A percentile compares a stretch with the other conserved stretches of the same genome.
Evolutionary conservation across 768 basidiomycete genomes (phyloP).

Genomic region (Amanita brunnescens): DNA sequence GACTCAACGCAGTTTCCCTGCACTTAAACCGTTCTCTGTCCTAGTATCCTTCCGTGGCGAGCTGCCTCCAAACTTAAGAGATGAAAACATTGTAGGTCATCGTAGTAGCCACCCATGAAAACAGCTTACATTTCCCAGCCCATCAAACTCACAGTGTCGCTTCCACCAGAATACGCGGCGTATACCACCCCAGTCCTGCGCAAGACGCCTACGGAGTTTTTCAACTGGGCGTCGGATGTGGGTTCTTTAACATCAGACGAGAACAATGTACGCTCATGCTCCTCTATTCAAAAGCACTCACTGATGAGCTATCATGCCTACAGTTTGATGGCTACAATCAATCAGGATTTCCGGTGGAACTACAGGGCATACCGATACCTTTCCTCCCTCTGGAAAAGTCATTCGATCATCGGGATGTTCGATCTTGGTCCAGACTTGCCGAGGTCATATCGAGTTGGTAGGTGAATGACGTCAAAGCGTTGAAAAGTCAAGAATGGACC

Average conservation of each 20-base stretch:
- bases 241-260: not conserved
- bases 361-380: not conserved
- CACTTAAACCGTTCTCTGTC: not conserved
- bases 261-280: not conserved
- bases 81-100: not conserved
- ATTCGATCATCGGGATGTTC: not conserved
- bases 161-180: not conserved
- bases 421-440: not conserved
- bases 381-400: not conserved
- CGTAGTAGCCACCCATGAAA: not conserved
- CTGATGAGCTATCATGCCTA: too few species aligned
- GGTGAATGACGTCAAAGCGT: slow-evolving; percentile 1
- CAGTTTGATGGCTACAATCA: not conserved
- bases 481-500: slow-evolving; percentile 1
- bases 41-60: not conserved
- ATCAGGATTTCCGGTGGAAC: not conserved
- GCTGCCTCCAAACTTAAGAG: slow-evolving; percentile 2
- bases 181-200: not conserved
- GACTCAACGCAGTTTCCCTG: not conserved
- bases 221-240: not conserved
- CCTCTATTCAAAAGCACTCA: not conserved
- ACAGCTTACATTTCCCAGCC: not conserved
- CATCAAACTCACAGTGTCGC: not conserved
- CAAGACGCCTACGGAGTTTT: not conserved
- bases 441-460: not conserved